Base-by-base conservation (phyloP, 78 protist genomes). In the Salpingoeca rosetta region DNA sequence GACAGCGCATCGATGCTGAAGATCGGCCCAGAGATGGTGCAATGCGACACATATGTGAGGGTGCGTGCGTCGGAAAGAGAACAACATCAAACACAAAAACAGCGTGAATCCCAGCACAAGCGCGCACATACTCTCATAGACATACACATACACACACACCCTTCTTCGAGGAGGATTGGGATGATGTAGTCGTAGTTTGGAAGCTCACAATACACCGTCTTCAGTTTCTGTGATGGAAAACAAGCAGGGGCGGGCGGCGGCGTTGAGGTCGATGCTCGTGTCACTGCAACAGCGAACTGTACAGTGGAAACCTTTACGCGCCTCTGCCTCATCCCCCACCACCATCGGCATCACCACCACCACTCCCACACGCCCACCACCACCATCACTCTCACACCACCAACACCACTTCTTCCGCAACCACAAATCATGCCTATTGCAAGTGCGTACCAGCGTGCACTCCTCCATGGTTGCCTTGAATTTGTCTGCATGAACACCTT, bases 161-260 rank as follows among this genome's bases (percentile, higher is more conserved):
- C 85, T 0, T 73, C 76, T 10, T 40, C 74, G 22, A 92, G 44
- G 56, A 96, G 85, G 26, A 24, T 77, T 3, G 95, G 93, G 22
- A 94, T 84, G 1, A 96, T 57, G 37, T 74, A 25, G 37, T 92
- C 96, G 45, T 90, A 92, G 82, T 91, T 92, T 17, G 98, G 96
- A 51, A 91, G 78, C 44, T 91, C 92, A 65, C 92, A 72, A 45
- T 31, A 83, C 28, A 83, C 44, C 11, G 56, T 42, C 75, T 82
- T 65, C 65, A 82, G 26, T 41, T 3, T 37, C 42, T 11, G 74
- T 12, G 31, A 51, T 22, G 65, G 7, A 7, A 77, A 17, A 77
- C 28, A 40, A 22, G 56, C 40, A 77, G 65, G n/a, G n/a, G n/a
- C 11, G 57, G 28, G 57, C 57, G 28, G 57, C 28, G 57, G 57